These are phyloP conservation scores for Phoma herbarum DNA, from an alignment of 2,329 filamentous ascomycete species.

Conservation along the genomic window DNA sequence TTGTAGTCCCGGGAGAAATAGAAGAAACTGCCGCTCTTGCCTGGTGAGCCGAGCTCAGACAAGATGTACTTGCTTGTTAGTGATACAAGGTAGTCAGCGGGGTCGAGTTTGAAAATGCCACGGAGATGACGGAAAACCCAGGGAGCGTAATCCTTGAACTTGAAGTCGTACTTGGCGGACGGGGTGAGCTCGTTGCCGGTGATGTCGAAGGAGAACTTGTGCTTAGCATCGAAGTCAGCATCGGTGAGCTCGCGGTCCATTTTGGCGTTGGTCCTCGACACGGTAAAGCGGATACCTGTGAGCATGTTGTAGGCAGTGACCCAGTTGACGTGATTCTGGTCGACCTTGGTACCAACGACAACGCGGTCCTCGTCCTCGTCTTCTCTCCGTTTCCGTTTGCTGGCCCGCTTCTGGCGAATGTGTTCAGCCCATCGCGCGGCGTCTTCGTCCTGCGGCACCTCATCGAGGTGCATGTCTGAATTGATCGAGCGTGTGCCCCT, in stretches of 20 bases:
- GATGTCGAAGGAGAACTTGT: conserved; percentile 99
- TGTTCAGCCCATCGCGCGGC: conserved; percentile 91
- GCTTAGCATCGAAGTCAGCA: conserved; percentile 90
- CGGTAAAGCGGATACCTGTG: conserved; percentile 96
- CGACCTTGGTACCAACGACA: conserved; percentile 95
- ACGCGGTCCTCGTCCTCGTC: conserved; percentile 91
- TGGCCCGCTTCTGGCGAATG: conserved; percentile 89
- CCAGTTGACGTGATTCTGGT: conserved; percentile 96
- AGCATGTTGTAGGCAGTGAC: conserved; percentile 99
- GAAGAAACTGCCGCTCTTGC: conserved; percentile 99
- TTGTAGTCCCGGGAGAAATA: conserved; percentile 99
- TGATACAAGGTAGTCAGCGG: conserved; percentile 97
- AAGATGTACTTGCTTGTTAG: conserved; percentile 98
- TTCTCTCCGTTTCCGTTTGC: conserved; percentile 82
- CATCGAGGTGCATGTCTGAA: conserved; percentile 84
- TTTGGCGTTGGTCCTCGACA: conserved; percentile 96
- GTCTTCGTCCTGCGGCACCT: conserved; percentile 86
- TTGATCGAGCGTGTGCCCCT: conserved; percentile 85
- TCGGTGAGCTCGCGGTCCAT: conserved; percentile 89
- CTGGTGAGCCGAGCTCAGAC: conserved; percentile 94
- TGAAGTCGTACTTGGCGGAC: conserved; percentile 99
- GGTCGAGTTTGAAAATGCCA: conserved; percentile 86
- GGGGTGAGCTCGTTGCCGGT: conserved; percentile 97
- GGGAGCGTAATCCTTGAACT: conserved; percentile 99
- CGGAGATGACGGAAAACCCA: conserved; percentile 98